Evolutionary conservation across 345 rosid species (phyloP).

Genomic region (Citropsis articulata): DNA sequence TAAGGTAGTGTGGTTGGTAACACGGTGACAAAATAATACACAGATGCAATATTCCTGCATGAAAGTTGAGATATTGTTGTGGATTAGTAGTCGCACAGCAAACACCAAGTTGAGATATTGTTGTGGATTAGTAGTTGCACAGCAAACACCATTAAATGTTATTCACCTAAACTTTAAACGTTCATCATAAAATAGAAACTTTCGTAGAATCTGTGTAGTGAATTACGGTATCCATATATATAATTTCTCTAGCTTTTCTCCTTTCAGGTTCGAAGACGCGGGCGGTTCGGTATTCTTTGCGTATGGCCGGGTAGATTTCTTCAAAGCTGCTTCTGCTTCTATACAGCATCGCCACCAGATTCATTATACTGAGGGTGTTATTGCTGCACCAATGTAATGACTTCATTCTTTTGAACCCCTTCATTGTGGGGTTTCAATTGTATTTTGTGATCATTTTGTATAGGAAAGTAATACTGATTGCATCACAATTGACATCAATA

Average conservation of each 20-base stretch:
- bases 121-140: neutral
- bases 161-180: neutral
- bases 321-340: neutral
- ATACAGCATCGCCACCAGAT: slow-evolving; percentile 1
- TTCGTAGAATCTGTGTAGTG: neutral
- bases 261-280: slow-evolving; percentile 1
- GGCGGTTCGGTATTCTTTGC: neutral
- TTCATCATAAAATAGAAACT: neutral
- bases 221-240: neutral
- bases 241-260: neutral
- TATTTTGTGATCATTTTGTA: neutral
- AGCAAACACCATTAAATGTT: neutral
- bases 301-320: neutral
- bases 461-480: neutral
- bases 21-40: neutral
- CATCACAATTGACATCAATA: neutral
- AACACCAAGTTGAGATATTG: neutral
- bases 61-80: neutral
- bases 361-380: neutral
- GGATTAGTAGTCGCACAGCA: neutral
- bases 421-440: slow-evolving; percentile 13
- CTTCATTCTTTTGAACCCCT: slow-evolving; percentile 35
- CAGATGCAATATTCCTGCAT: neutral
- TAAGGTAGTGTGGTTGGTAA: neutral
- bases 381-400: neutral